Percentiles rank a stretch among this genome's conserved stretches.
These are phyloP conservation scores for Pulveroboletus sp. DNA, from an alignment of 768 basidiomycete species.

Conservation along the genomic window DNA sequence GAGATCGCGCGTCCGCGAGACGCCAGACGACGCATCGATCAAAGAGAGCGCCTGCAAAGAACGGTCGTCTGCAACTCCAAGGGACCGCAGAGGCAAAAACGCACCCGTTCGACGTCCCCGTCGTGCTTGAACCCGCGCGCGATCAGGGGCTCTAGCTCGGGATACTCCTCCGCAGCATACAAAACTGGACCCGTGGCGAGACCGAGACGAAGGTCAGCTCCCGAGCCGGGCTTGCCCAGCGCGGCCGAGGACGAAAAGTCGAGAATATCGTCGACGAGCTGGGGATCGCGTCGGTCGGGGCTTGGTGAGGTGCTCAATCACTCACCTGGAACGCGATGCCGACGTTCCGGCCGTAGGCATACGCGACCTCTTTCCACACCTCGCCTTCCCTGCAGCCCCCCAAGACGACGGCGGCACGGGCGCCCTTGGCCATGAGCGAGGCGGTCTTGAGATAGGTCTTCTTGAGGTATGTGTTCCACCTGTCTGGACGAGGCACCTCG, in stretches of 20 bases:
- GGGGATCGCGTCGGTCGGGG: conserved; percentile 4
- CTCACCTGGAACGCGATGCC: conserved; percentile 94
- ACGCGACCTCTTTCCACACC: conserved; percentile 83
- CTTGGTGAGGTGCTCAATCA: neutral
- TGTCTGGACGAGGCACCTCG: conserved; percentile 36
- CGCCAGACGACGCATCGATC: conserved; percentile 58
- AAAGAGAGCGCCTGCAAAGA: conserved; percentile 62
- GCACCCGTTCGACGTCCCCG: conserved; percentile 78
- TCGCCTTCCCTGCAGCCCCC: conserved; percentile 79
- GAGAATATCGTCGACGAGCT: conserved; percentile 94
- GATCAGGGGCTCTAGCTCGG: conserved; percentile 73
- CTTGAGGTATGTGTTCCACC: conserved; percentile 78
- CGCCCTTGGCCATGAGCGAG: conserved; percentile 84
- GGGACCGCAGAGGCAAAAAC: neutral
- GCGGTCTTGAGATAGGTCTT: conserved; percentile 95
- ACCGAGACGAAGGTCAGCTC: conserved; percentile 78
- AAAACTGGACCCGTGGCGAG: conserved; percentile 83
- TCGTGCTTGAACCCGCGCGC: conserved; percentile 68
- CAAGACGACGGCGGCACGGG: conserved; percentile 80
- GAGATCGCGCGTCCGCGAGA: conserved; percentile 74
- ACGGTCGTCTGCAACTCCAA: neutral
- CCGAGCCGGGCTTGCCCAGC: conserved; percentile 83
- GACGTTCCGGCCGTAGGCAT: conserved; percentile 84
- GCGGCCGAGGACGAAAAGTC: conserved; percentile 81
- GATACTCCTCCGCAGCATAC: conserved; percentile 83